Evolutionary conservation across 306 rosid genomes (phyloP), one percentile per base, ranked within the genome.

Genomic region (Astragalus glycyphyllos): DNA sequence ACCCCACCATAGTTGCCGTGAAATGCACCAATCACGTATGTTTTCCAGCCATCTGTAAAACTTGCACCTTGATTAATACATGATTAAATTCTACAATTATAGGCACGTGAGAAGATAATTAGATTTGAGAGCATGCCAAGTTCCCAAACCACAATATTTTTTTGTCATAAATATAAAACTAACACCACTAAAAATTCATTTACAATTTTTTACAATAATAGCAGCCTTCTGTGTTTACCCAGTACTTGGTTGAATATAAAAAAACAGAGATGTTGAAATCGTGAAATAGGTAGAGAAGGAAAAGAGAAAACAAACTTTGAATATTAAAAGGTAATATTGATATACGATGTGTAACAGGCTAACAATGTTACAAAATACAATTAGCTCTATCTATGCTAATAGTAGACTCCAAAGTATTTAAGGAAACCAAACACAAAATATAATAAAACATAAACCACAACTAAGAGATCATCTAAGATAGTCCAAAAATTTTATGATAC

Each of bases 1-100:
- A 73, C 99, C 99, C 97, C 99, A 94, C 99, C 99, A 94, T 11
- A 94, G 91, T 81, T 94, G 96, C 76, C 97, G 85, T 71, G 96
- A 94, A 83, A 94, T 68, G 78, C 97, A 91, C 97, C 99, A 94
- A 79, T 94, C 99, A 41, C 86, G n/a, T n/a, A n/a, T n/a, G n/a
- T n/a, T n/a, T n/a, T n/a, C n/a, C n/a, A n/a, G n/a, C n/a, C n/a
- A n/a, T n/a, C n/a, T n/a, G n/a, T n/a, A n/a, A n/a, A n/a, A n/a
- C n/a, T n/a, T n/a, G n/a, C n/a, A n/a, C n/a, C n/a, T n/a, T n/a
- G n/a, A n/a, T n/a, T n/a, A n/a, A n/a, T n/a, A n/a, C 13, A 38
- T 26, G 34, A 20, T 55, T 48, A 44, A 1, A 64, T 69, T 34
- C 38, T 47, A 40, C 17, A 53, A 44, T 23, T 20, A 14, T 35